These are phyloP conservation scores for Paraphaeosphaeria minitans DNA, from an alignment of 2,329 filamentous ascomycete genomes.

Conservation along the genomic window DNA sequence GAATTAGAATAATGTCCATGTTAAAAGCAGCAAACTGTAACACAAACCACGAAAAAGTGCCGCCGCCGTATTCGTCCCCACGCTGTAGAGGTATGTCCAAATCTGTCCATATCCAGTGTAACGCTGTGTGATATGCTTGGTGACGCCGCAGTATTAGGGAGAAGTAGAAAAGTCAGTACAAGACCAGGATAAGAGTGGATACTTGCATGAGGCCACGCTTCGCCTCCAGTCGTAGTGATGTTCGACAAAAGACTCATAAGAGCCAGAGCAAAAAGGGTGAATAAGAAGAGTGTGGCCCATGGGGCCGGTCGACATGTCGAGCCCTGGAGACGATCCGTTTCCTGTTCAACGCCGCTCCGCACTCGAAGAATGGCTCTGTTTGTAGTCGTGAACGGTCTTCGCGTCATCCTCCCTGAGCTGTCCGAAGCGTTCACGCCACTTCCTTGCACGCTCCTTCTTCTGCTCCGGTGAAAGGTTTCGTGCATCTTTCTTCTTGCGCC, in stretches of 20 bases:
- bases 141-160: constrained; percentile 8
- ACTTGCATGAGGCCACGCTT: neutral
- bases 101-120: constrained; percentile 1
- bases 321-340: neutral
- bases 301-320: neutral
- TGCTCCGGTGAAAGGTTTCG: constrained; percentile 45
- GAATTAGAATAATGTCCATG: constrained; percentile 3
- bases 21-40: constrained; percentile 8
- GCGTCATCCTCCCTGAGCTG: constrained; percentile 38
- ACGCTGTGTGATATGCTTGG: constrained; percentile 5
- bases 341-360: constrained; percentile 7
- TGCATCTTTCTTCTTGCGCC: constrained; percentile 46
- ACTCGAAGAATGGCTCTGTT: constrained; percentile 21
- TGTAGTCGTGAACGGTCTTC: constrained; percentile 35
- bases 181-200: neutral
- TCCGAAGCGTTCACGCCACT: constrained; percentile 45
- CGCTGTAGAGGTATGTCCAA: constrained; percentile 1
- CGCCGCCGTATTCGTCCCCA: neutral
- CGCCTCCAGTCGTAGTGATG: constrained; percentile 6
- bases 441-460: constrained; percentile 41
- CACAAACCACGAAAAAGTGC: neutral
- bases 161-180: neutral
- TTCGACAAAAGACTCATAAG: neutral
- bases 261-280: constrained; percentile 5
- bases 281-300: constrained; percentile 3